A percentile compares a stretch with the other conserved stretches of the same genome.
phyloP scores from a whole-genome alignment of 305 asterid species.

The Stenogyne calaminthoides region DNA sequence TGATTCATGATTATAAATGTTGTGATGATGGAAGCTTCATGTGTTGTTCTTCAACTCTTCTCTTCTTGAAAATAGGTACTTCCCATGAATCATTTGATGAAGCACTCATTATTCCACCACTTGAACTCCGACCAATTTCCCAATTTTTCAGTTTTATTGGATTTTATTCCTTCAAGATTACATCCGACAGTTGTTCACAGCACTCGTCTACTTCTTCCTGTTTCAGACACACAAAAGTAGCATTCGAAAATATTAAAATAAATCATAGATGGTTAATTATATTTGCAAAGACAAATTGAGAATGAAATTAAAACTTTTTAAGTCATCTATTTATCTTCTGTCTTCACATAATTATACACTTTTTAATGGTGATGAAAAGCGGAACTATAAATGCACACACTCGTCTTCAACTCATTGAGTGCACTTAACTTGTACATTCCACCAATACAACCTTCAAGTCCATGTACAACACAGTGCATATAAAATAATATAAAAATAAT shows the following conservation, averaged over 20 bases:
- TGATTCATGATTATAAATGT: background rate
- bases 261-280: background rate
- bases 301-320: background rate
- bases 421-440: background rate
- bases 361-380: background rate
- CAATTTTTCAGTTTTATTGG: conserved; percentile 32
- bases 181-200: conserved; percentile 30
- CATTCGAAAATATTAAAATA: background rate
- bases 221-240: background rate
- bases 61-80: conserved; percentile 40
- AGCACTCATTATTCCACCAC: conserved; percentile 28
- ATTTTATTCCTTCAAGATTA: conserved; percentile 22
- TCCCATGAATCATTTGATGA: conserved; percentile 46
- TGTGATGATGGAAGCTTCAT: conserved; percentile 46
- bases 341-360: background rate
- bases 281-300: background rate
- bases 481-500: no score
- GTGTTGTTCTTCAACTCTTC: conserved; percentile 42
- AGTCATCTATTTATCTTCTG: background rate
- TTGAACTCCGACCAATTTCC: conserved; percentile 16
- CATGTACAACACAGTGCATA: no score
- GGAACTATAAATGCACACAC: background rate
- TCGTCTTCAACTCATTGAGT: background rate
- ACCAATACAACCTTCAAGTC: no score
- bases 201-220: conserved; percentile 48